Percentiles rank a stretch among this genome's conserved stretches.
Evolutionary conservation across 768 basidiomycete genomes (phyloP).

Genomic region (Mycena maculata): DNA sequence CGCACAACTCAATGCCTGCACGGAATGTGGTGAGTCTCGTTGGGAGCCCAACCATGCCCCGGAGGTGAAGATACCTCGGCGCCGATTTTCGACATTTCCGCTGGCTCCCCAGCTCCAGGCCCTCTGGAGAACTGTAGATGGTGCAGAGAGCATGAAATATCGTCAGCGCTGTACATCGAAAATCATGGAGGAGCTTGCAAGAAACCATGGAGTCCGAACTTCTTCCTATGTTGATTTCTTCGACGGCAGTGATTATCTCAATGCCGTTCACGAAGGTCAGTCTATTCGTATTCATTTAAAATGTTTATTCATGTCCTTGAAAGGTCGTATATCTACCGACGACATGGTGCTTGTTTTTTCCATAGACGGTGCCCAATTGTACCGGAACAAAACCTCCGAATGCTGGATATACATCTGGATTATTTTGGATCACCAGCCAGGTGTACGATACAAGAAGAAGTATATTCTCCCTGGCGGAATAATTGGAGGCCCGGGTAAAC

Average conservation of each 20-base stretch:
- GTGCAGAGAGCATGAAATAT: not conserved
- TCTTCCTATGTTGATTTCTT: constrained; percentile 41
- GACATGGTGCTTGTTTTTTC: constrained; percentile 37
- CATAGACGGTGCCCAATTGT: constrained; percentile 43
- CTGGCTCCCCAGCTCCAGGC: not conserved
- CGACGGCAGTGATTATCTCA: constrained; percentile 44
- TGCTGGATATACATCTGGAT: constrained; percentile 44
- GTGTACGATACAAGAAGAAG: constrained; percentile 42
- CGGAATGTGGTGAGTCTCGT: not conserved
- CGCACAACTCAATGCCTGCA: not conserved
- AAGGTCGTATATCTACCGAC: too few species aligned
- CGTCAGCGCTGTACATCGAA: not conserved
- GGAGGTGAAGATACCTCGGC: not conserved
- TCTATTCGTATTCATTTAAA: too few species aligned
- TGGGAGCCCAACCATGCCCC: not conserved
- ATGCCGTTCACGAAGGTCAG: constrained; percentile 28
- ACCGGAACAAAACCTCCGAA: constrained; percentile 34
- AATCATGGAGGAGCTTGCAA: not conserved
- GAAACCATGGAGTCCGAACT: not conserved
- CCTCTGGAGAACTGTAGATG: not conserved
- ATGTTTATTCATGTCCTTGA: too few species aligned
- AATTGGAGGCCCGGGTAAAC: constrained; percentile 47
- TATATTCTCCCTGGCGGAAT: constrained; percentile 44
- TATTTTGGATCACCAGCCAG: constrained; percentile 39
- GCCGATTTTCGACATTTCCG: not conserved